Evolutionary conservation across 225 moss, liverwort and hornwort species (phyloP).

Genomic region (Rhytidiadelphus loreus): DNA sequence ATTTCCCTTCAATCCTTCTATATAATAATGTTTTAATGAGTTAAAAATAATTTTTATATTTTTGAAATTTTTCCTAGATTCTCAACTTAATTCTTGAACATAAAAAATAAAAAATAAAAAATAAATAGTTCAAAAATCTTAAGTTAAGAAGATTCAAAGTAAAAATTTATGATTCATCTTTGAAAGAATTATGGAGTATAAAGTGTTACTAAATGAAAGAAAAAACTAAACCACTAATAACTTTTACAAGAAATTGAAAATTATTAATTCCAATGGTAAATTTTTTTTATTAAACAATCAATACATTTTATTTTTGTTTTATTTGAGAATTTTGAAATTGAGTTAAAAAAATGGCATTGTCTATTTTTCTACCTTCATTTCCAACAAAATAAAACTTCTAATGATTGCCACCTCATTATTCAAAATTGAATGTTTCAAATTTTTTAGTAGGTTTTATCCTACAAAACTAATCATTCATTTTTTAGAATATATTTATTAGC

Average conservation of each 20-base stretch:
- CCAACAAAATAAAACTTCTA: accelerated
- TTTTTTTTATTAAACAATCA: accelerated
- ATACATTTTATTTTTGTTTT: background rate
- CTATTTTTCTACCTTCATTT: accelerated
- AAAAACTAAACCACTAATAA: accelerated
- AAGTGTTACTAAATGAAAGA: background rate
- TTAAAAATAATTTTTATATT: background rate
- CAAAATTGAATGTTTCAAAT: background rate
- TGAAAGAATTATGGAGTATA: background rate
- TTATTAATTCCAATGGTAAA: background rate
- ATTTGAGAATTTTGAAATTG: background rate
- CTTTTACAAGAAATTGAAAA: background rate
- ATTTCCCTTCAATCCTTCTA: background rate
- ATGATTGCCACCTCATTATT: background rate
- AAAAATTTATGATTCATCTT: background rate
- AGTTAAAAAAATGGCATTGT: accelerated
- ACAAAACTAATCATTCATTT: background rate
- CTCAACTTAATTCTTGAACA: background rate
- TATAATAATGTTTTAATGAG: background rate
- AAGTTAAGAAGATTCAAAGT: background rate
- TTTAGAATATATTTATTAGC: background rate
- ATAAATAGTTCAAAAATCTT: background rate
- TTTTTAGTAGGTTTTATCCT: too few species aligned
- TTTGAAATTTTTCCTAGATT: too few species aligned
- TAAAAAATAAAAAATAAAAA: background rate